Percentiles rank a stretch among this genome's conserved stretches.
Conservation (phyloP, 2,329 filamentous ascomycete species). For the Capronia americana region DNA sequence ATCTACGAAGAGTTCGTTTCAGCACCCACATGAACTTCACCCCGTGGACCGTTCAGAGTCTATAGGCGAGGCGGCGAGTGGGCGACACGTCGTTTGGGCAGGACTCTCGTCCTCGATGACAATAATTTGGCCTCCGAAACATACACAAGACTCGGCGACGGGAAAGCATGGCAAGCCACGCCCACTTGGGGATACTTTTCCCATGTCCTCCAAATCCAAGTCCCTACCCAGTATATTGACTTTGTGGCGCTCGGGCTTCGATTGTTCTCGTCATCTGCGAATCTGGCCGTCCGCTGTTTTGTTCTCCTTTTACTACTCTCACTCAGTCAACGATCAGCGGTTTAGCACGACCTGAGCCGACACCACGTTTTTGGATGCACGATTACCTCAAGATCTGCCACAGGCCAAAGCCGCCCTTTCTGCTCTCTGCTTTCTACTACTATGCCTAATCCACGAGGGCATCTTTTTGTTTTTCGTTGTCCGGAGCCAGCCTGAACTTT, state of each 20-base stretch:
- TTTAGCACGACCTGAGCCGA: neutral
- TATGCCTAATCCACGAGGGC: too few relatives aligned
- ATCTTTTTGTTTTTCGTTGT: neutral
- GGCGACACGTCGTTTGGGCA: neutral
- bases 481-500: neutral
- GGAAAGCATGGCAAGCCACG: neutral
- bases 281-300: neutral
- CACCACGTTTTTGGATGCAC: neutral
- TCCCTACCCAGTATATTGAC: neutral
- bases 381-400: neutral
- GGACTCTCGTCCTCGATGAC: neutral
- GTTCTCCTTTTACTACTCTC: neutral
- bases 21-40: neutral
- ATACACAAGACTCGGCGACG: neutral
- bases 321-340: neutral
- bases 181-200: neutral
- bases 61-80: conserved; percentile 6
- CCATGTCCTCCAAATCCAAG: neutral
- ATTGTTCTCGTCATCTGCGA: neutral
- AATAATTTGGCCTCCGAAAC: neutral
- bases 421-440: too few relatives aligned
- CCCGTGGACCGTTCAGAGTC: neutral
- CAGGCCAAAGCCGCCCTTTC: neutral
- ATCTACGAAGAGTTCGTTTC: conserved; percentile 17
- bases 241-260: conserved; percentile 9